Base-by-base conservation (phyloP, 225 moss, liverwort and hornwort genomes). In the Bryoerythrophyllum caledonicum region DNA sequence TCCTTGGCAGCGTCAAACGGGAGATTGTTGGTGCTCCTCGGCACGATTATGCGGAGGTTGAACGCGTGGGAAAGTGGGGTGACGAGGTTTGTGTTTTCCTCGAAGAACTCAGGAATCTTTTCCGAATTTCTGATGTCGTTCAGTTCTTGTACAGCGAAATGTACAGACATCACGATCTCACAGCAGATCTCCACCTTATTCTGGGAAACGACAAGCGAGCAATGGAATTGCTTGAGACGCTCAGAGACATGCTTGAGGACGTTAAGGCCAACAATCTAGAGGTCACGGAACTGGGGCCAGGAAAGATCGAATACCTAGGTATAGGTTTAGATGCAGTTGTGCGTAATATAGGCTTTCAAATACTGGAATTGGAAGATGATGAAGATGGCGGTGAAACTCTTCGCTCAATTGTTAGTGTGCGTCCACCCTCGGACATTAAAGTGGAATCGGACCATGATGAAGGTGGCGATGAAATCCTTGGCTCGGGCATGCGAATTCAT, bases 61-160 rank as follows among this genome's bases (percentile, higher is more conserved):
- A 21, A 60, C 61, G 49, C 7, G 73, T 25, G 7, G 51, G 52
- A 11, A 79, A 74, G 73, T 74, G 25, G 53, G 20, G 67, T 51
- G 79, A 68, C 27, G 73, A 73, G 51, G 0, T 67, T 4, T 67
- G 61, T 68, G 37, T 37, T 37, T 37, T 37, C 37, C 37, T 37
- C 7, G 37, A 37, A 37, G 6, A 37, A 7, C 37, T 37, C 37
- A 5, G 6, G 6, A 37, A 6, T 6, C 37, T 37, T 37, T 37
- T 37, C 37, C 5, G 6, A 37, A 37, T 1, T 37, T 37, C 37
- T 53, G 35, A 12, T 12, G 60, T n/a, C 4, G 51, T 7, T 28
- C 73, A 73, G 40, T 79, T 79, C 73, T 53, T 79, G 0, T 51
- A 48, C 28, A 37, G 28, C 20, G 19, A n/a, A 6, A 24, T 41